Evolutionary conservation across 2,329 filamentous ascomycete species (phyloP).

Genomic region (Pseudogymnoascus sp.): DNA sequence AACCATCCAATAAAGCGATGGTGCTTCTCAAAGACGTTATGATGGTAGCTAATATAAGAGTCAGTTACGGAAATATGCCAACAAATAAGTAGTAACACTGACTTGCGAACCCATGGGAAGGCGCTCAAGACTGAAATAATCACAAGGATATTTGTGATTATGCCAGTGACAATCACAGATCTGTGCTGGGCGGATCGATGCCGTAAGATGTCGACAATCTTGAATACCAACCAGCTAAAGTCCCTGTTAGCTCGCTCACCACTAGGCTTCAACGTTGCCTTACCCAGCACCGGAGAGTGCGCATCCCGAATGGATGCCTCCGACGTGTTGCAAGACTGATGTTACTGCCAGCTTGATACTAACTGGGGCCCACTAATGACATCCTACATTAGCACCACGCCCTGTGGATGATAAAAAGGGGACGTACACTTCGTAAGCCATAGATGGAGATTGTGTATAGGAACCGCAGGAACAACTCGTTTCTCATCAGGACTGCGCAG

Average conservation of each 20-base stretch:
- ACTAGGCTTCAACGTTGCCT: conserved; percentile 11
- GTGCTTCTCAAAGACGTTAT: conserved; percentile 36
- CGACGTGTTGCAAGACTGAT: conserved; percentile 35
- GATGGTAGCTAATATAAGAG: conserved; percentile 29
- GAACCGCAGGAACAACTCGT: conserved; percentile 33
- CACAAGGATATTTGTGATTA: conserved; percentile 33
- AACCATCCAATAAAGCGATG: conserved; percentile 38
- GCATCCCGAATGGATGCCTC: conserved; percentile 36
- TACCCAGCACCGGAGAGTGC: conserved; percentile 34
- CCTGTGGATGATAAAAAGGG: not conserved
- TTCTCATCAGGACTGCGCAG: conserved; percentile 34
- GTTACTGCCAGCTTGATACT: conserved; percentile 31
- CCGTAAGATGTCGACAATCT: conserved; percentile 33
- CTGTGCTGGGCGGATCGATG: conserved; percentile 29
- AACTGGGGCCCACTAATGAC: conserved; percentile 32
- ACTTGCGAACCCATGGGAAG: conserved; percentile 37
- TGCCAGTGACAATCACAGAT: conserved; percentile 32
- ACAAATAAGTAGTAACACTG: conserved; percentile 19
- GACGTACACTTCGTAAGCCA: conserved; percentile 31
- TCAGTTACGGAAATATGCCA: conserved; percentile 14
- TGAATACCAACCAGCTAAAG: conserved; percentile 33
- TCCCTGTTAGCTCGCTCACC: conserved; percentile 13
- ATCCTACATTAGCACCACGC: conserved; percentile 10
- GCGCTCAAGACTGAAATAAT: conserved; percentile 34
- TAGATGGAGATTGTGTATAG: conserved; percentile 34